Conservation (phyloP, 495 filamentous ascomycete species). For the Rhizodiscina lignyota region DNA sequence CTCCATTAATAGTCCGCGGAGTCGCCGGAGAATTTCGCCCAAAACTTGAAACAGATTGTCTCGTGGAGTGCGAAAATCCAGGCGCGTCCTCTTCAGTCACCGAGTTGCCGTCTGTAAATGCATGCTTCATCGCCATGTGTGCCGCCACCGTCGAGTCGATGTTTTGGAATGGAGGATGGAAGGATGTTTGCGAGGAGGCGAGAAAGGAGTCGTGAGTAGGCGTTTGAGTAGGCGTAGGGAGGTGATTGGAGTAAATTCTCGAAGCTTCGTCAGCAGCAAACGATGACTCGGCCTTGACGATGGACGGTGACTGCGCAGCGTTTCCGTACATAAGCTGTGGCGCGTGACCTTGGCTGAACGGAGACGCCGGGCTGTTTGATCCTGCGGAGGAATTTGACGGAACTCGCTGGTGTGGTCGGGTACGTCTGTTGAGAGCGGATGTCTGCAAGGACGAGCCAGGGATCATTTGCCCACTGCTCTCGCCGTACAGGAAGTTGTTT, state of each 20-base stretch:
- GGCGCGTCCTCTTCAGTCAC: constrained; percentile 20
- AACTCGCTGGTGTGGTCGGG: constrained; percentile 17
- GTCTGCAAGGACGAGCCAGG: constrained; percentile 9
- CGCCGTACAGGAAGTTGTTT: constrained; percentile 8
- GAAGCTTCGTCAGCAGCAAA: constrained; percentile 12
- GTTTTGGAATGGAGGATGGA: constrained; percentile 6
- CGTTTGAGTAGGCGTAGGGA: constrained; percentile 19
- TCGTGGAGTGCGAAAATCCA: constrained; percentile 29
- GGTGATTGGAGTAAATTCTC: constrained; percentile 17
- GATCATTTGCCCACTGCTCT: constrained; percentile 8
- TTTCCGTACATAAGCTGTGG: constrained; percentile 17
- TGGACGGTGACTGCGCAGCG: constrained; percentile 17
- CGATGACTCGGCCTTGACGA: constrained; percentile 14
- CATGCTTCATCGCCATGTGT: constrained; percentile 37
- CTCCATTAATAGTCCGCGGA: constrained; percentile 35
- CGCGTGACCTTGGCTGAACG: constrained; percentile 13
- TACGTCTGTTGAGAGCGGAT: constrained; percentile 5
- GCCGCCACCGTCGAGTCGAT: constrained; percentile 23
- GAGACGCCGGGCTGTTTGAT: constrained; percentile 19
- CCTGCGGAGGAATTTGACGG: constrained; percentile 20
- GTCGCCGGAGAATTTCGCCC: constrained; percentile 38
- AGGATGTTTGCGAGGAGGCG: constrained; percentile 7
- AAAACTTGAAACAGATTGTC: constrained; percentile 37
- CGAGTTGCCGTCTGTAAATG: constrained; percentile 35
- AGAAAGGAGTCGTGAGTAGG: constrained; percentile 18